A percentile compares a stretch with the other conserved stretches of the same genome.
These are phyloP conservation scores for Aquilaria yunnanensis DNA, from an alignment of 345 rosid species.

Conservation along the genomic window DNA sequence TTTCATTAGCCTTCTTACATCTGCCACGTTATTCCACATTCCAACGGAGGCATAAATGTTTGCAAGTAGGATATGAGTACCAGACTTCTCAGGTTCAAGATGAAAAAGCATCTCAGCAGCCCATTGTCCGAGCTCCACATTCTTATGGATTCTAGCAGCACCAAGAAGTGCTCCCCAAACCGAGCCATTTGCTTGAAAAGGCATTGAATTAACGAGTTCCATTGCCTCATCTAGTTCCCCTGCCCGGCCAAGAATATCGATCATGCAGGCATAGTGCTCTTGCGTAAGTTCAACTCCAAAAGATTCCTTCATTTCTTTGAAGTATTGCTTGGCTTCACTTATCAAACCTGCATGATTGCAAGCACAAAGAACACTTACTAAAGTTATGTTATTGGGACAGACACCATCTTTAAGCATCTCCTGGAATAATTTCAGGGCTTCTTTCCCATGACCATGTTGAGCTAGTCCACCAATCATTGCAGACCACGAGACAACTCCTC, in stretches of 20 bases:
- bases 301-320: conserved; percentile 36
- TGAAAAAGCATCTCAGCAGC: conserved; percentile 51
- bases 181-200: conserved; percentile 39
- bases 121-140: conserved; percentile 36
- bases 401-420: conserved; percentile 43
- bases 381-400: conserved; percentile 52
- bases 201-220: conserved; percentile 43
- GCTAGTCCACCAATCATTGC: conserved; percentile 57
- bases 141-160: conserved; percentile 57
- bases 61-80: conserved; percentile 47
- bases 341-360: conserved; percentile 67
- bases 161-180: conserved; percentile 71
- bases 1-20: conserved; percentile 44
- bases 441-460: conserved; percentile 52
- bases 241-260: conserved; percentile 54
- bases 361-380: conserved; percentile 51
- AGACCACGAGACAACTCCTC: conserved; percentile 64
- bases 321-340: conserved; percentile 36
- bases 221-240: conserved; percentile 48
- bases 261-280: conserved; percentile 70
- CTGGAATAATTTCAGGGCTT: conserved; percentile 34
- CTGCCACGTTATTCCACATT: conserved; percentile 47
- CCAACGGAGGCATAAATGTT: conserved; percentile 56
- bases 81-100: conserved; percentile 53
- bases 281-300: conserved; percentile 39